A percentile compares a stretch with the other conserved stretches of the same genome.
phyloP scores from a whole-genome alignment of 192 early-diverging fungal genomes.

The Polychytrium aggregatum region DNA sequence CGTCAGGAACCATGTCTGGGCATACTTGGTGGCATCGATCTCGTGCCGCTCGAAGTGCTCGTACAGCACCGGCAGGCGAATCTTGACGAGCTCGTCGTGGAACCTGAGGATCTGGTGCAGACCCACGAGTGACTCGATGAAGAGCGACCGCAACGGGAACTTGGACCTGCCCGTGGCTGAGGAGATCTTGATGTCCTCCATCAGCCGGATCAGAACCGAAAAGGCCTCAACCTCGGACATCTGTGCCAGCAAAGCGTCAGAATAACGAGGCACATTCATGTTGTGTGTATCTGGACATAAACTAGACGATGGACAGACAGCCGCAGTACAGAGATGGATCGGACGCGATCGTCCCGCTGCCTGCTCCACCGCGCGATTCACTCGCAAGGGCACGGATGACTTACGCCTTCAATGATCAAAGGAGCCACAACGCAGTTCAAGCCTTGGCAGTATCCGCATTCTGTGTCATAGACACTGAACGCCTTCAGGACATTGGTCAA shows the following conservation, averaged over 20 bases:
- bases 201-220: constrained; percentile 73
- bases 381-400: constrained; percentile 1
- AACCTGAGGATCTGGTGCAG: constrained; percentile 77
- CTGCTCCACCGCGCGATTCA: no score
- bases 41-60: constrained; percentile 66
- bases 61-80: constrained; percentile 68
- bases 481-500: constrained; percentile 81
- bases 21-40: constrained; percentile 82
- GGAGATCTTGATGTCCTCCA: constrained; percentile 39
- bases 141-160: constrained; percentile 66
- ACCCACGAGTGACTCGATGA: constrained; percentile 73
- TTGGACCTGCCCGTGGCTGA: not conserved
- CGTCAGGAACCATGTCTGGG: constrained; percentile 96
- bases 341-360: no score
- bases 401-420: constrained; percentile 67
- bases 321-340: not conserved
- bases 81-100: constrained; percentile 67
- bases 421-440: constrained; percentile 81
- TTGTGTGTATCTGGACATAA: no score
- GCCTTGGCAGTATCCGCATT: constrained; percentile 95
- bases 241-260: constrained; percentile 34
- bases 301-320: no score
- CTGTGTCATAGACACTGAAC: constrained; percentile 76
- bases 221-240: constrained; percentile 91
- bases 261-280: no score